Evolutionary conservation across 139 green algal genomes (phyloP).

Genomic region (Monoraphidium neglectum): DNA sequence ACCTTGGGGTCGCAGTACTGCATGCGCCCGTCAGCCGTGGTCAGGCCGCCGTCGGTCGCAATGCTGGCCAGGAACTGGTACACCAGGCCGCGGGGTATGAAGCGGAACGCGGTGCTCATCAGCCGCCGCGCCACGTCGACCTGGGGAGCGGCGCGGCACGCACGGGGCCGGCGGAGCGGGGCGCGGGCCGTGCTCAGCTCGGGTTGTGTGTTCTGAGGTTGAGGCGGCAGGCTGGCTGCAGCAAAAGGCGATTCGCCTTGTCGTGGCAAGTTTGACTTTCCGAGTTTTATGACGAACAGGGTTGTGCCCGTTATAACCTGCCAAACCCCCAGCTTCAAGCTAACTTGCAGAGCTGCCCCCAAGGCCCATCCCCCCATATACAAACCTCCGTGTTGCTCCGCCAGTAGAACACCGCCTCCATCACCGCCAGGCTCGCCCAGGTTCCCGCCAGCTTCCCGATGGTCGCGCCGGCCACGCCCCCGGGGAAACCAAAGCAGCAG

Average conservation of each 20-base stretch:
- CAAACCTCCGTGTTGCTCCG: slow-evolving; percentile 17
- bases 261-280: no score
- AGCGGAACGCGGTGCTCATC: slow-evolving; percentile 16
- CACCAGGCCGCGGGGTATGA: slow-evolving; percentile 23
- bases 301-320: no score
- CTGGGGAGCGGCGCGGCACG: no score
- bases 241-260: no score
- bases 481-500: slow-evolving; percentile 17
- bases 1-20: slow-evolving; percentile 12
- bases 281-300: no score
- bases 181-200: no score
- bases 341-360: no score
- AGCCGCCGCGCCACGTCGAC: neutral
- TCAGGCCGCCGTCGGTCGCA: slow-evolving; percentile 9
- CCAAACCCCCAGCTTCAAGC: no score
- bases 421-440: slow-evolving; percentile 2
- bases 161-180: no score
- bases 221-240: no score
- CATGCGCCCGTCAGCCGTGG: slow-evolving; percentile 1
- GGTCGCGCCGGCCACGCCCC: neutral
- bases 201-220: no score
- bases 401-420: slow-evolving; percentile 24
- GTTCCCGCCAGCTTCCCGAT: neutral
- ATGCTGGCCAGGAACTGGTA: slow-evolving; percentile 27
- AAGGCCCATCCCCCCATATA: no score